Conservation (phyloP, 805 yeast genomes). For the Wickerhamiella lipophila region DNA sequence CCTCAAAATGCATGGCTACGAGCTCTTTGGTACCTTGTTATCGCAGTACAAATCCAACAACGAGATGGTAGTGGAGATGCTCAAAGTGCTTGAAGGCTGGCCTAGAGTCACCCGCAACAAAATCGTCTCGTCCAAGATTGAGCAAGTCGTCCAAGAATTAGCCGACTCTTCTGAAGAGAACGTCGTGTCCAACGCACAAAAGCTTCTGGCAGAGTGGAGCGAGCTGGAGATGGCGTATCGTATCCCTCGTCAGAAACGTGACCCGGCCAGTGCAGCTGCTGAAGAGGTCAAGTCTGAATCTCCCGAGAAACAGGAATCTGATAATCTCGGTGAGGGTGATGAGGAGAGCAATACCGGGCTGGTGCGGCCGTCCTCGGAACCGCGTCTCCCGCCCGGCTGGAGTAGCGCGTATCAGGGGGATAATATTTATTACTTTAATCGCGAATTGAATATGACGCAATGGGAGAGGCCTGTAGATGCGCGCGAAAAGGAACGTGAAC, state of each 20-base stretch:
- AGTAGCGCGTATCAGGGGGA: conserved; percentile 38
- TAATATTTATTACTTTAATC: conserved; percentile 42
- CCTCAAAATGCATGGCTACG: conserved; percentile 75
- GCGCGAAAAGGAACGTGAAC: conserved; percentile 19
- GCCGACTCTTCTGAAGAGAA: conserved; percentile 21
- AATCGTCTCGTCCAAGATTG: conserved; percentile 62
- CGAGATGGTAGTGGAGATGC: conserved; percentile 35
- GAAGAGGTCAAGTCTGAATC: background rate
- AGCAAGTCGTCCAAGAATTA: conserved; percentile 42
- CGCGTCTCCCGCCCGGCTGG: conserved; percentile 51
- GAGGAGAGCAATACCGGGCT: background rate
- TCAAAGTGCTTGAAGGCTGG: conserved; percentile 49
- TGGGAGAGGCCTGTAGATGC: conserved; percentile 47
- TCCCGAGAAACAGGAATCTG: background rate
- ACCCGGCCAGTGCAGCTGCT: background rate
- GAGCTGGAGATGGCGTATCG: conserved; percentile 68
- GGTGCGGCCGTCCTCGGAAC: background rate
- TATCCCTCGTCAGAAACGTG: conserved; percentile 49
- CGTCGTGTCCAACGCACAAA: conserved; percentile 31
- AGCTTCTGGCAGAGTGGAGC: conserved; percentile 56
- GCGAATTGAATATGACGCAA: conserved; percentile 35
- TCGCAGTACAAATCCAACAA: conserved; percentile 32
- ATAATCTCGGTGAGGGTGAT: background rate
- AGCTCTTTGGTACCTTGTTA: conserved; percentile 54
- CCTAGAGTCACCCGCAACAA: conserved; percentile 67